These are phyloP conservation scores for Datisca glomerata DNA, from an alignment of 306 rosid genomes.

Conservation along the genomic window DNA sequence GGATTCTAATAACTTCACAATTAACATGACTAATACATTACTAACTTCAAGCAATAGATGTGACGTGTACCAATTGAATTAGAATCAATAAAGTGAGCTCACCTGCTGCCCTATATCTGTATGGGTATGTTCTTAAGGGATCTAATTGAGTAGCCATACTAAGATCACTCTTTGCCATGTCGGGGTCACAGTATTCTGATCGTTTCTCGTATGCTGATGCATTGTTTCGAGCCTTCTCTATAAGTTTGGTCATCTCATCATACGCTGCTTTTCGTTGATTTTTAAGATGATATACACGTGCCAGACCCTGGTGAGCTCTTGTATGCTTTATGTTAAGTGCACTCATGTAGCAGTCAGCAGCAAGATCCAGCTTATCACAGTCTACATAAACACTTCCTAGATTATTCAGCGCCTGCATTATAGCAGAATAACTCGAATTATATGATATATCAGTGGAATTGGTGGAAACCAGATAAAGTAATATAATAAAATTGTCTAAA, in stretches of 20 bases:
- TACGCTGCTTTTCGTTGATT: constrained; percentile 55
- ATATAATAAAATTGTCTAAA: not conserved
- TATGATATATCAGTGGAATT: constrained; percentile 8
- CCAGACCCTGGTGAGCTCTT: constrained; percentile 87
- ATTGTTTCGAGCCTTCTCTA: constrained; percentile 52
- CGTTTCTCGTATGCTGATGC: constrained; percentile 85
- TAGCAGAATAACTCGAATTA: not conserved
- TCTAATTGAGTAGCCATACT: constrained; percentile 51
- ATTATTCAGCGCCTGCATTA: constrained; percentile 67
- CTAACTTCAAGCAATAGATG: too few relatives aligned
- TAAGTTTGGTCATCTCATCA: constrained; percentile 78
- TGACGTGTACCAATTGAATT: too few relatives aligned
- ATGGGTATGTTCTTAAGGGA: constrained; percentile 75
- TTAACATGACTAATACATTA: too few relatives aligned
- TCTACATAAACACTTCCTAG: constrained; percentile 71
- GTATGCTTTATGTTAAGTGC: constrained; percentile 85
- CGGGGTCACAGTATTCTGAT: constrained; percentile 74
- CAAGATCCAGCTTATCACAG: constrained; percentile 51
- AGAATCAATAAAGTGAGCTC: too few relatives aligned
- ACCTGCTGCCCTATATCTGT: constrained; percentile 94
- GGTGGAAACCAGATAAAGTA: not conserved
- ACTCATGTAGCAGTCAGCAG: constrained; percentile 54
- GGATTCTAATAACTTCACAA: too few relatives aligned
- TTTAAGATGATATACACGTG: constrained; percentile 62
- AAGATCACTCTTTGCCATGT: constrained; percentile 60